Evolutionary conservation across 768 basidiomycete species (phyloP).

Genomic region (Saitozyma podzolica): DNA sequence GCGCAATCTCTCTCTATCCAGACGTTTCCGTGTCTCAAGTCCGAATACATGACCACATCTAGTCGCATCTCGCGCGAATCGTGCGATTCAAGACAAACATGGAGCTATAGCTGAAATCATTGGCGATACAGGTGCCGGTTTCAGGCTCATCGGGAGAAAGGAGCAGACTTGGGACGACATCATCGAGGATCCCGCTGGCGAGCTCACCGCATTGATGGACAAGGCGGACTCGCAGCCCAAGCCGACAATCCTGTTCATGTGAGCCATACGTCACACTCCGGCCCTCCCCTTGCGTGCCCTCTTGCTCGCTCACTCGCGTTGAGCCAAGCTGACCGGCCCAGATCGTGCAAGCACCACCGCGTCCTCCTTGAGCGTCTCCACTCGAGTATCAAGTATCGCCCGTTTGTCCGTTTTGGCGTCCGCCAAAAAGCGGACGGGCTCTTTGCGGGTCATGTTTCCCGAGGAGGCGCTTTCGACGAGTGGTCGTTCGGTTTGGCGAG

Average conservation of each 20-base stretch:
- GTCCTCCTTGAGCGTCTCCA: conserved; percentile 61
- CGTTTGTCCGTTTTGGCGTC: conserved; percentile 67
- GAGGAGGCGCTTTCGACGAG: conserved; percentile 77
- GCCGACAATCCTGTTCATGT: conserved; percentile 74
- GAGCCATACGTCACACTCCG: conserved; percentile 15
- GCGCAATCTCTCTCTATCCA: conserved; percentile 57
- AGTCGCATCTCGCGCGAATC: not conserved
- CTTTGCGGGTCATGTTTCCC: conserved; percentile 70
- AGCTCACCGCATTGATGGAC: conserved; percentile 20
- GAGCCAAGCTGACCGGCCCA: conserved; percentile 17
- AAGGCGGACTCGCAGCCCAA: conserved; percentile 19
- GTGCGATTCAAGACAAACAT: conserved; percentile 56
- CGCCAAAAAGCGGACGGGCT: conserved; percentile 74
- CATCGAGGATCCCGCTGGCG: conserved; percentile 19
- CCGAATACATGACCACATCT: not conserved
- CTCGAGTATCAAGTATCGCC: conserved; percentile 59
- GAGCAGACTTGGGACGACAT: conserved; percentile 15
- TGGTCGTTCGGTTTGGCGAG: conserved; percentile 69
- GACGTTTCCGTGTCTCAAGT: not conserved
- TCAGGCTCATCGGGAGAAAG: conserved; percentile 34
- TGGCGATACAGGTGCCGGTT: conserved; percentile 34
- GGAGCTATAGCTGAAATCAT: conserved; percentile 51
- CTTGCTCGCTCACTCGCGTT: not conserved
- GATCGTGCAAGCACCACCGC: conserved; percentile 62
- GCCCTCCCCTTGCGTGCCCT: too few species aligned